These are phyloP conservation scores for Anthostomella pinea DNA, from an alignment of 2,329 filamentous ascomycete species.

Conservation along the genomic window DNA sequence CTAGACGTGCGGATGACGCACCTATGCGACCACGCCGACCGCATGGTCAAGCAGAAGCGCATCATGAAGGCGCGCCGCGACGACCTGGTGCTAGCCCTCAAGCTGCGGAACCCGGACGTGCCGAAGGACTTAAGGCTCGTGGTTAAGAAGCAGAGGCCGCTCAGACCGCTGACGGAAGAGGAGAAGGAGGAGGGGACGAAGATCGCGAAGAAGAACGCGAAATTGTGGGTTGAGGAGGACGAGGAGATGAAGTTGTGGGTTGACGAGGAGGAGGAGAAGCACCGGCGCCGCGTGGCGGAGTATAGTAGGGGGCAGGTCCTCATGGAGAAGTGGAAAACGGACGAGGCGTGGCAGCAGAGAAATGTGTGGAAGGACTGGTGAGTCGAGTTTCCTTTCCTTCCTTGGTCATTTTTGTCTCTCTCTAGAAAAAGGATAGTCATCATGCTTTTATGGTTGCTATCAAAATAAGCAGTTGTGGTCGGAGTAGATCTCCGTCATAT, in stretches of 20 bases:
- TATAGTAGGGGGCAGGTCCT: constrained; percentile 11
- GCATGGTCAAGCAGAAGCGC: neutral
- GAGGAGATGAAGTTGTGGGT: no score
- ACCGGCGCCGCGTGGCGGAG: constrained; percentile 17
- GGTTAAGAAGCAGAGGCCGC: constrained; percentile 1
- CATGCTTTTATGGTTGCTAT: no score
- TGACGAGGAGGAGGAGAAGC: no score
- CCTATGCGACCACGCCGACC: constrained; percentile 13
- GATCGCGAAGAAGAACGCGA: no score
- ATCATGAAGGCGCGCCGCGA: constrained; percentile 13
- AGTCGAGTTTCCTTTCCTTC: no score
- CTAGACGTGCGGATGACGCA: constrained; percentile 15
- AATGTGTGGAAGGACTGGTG: constrained; percentile 24
- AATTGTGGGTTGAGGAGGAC: no score
- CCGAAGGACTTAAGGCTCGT: constrained; percentile 9
- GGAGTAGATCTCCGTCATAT: no score
- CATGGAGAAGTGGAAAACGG: constrained; percentile 20
- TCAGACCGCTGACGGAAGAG: neutral
- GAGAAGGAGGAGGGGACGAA: constrained; percentile 6
- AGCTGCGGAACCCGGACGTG: constrained; percentile 12
- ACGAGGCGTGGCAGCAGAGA: constrained; percentile 14
- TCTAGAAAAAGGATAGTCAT: no score
- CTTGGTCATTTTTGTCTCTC: no score
- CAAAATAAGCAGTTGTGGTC: no score
- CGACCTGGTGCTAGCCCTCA: constrained; percentile 18